These are phyloP conservation scores for Tolypocladium inflatum DNA, from an alignment of 2,329 filamentous ascomycete genomes.

Conservation along the genomic window DNA sequence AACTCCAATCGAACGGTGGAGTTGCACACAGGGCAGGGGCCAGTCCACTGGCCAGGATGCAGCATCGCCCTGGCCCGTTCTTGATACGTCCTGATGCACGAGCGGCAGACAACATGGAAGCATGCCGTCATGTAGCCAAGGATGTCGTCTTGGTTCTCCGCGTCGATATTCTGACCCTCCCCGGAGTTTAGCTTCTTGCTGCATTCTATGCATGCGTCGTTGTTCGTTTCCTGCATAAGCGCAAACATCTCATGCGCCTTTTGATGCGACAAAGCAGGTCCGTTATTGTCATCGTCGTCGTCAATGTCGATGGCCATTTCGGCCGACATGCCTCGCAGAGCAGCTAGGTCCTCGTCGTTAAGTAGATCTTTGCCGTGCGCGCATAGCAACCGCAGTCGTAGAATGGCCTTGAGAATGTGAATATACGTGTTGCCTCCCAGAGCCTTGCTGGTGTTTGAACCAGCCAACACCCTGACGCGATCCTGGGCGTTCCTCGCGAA, in stretches of 20 bases:
- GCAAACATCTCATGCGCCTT: constrained; percentile 81
- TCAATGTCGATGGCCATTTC: constrained; percentile 85
- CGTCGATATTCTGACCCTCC: constrained; percentile 46
- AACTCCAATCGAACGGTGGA: constrained; percentile 53
- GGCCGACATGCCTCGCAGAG: constrained; percentile 71
- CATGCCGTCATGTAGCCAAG: constrained; percentile 79
- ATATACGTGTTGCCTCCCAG: constrained; percentile 84
- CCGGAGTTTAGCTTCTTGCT: constrained; percentile 50
- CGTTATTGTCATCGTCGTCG: constrained; percentile 57
- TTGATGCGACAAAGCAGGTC: constrained; percentile 50
- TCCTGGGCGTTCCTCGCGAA: constrained; percentile 76
- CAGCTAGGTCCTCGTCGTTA: constrained; percentile 70
- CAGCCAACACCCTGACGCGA: constrained; percentile 67
- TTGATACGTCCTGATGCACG: constrained; percentile 57
- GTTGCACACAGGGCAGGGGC: constrained; percentile 61
- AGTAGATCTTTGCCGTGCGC: constrained; percentile 91
- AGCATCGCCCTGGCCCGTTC: constrained; percentile 35
- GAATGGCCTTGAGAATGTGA: constrained; percentile 84
- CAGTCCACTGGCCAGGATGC: constrained; percentile 26
- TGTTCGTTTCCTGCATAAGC: constrained; percentile 73
- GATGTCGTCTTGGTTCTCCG: constrained; percentile 51
- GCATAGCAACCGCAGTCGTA: constrained; percentile 81
- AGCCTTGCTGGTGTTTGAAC: constrained; percentile 45
- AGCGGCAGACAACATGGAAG: constrained; percentile 73
- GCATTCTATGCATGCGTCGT: constrained; percentile 65